phyloP scores from a whole-genome alignment of 2,329 filamentous ascomycete genomes.

The Cordyceps militaris region DNA sequence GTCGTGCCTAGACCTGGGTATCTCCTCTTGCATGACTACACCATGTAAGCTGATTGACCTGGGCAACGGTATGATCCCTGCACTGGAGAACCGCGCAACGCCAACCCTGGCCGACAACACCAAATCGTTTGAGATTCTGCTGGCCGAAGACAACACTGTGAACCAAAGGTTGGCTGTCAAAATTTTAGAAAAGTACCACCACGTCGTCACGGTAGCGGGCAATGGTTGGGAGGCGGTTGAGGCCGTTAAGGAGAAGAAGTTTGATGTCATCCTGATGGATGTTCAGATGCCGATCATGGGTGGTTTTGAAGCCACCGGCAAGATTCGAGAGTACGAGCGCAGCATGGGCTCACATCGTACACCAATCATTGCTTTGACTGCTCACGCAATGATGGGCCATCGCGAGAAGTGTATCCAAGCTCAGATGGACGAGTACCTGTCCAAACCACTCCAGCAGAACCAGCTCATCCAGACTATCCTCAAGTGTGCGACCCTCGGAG shows the following conservation, averaged over 20 bases:
- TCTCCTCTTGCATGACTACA: conserved; percentile 98
- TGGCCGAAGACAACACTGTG: conserved; percentile 95
- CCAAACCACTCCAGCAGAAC: conserved; percentile 93
- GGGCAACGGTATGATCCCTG: conserved; percentile 92
- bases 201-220: conserved; percentile 84
- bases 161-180: conserved; percentile 95
- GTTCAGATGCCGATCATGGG: conserved; percentile 99
- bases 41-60: conserved; percentile 91
- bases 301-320: conserved; percentile 92
- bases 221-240: conserved; percentile 93
- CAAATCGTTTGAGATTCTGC: conserved; percentile 87
- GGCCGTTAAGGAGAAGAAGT: conserved; percentile 83
- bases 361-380: conserved; percentile 93
- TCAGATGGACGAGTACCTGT: conserved; percentile 98
- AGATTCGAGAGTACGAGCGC: conserved; percentile 92
- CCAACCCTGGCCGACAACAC: conserved; percentile 89
- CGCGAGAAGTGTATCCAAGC: conserved; percentile 97
- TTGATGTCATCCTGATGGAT: conserved; percentile 97
- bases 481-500: conserved; percentile 89
- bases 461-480: conserved; percentile 96
- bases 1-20: conserved; percentile 87
- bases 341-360: conserved; percentile 73
- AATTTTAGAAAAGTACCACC: conserved; percentile 95
- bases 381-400: conserved; percentile 97
- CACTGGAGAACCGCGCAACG: conserved; percentile 85